phyloP scores from a whole-genome alignment of 257 asterid species.

The Parsonsia alboflavescens region DNA sequence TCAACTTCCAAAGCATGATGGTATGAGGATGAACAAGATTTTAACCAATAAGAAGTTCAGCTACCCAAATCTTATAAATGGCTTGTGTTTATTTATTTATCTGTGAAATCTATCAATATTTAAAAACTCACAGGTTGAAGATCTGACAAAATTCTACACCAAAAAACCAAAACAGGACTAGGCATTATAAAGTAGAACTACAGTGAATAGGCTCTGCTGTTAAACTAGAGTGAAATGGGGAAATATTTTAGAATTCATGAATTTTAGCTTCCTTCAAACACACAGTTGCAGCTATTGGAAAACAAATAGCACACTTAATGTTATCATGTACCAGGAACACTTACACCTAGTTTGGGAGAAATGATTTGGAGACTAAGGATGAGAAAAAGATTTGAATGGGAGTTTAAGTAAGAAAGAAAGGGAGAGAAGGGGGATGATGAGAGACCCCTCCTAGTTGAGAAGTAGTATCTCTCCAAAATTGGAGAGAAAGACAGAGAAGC shows the following conservation, averaged over 20 bases:
- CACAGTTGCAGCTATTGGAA: neutral
- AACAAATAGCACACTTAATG: neutral
- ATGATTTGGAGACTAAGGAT: too few relatives aligned
- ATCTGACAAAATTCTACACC: conserved; percentile 1
- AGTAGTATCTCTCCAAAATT: too few relatives aligned
- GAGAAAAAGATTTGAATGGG: too few relatives aligned
- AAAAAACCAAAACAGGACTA: neutral
- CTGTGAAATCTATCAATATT: neutral
- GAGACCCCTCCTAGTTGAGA: too few relatives aligned
- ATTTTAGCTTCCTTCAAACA: neutral
- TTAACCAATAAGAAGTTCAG: neutral
- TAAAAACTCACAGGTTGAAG: neutral
- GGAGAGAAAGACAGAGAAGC: too few relatives aligned
- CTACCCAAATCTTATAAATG: neutral
- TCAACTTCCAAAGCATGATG: neutral
- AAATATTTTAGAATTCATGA: neutral
- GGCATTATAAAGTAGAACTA: neutral
- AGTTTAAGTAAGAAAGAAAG: too few relatives aligned
- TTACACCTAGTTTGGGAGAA: too few relatives aligned
- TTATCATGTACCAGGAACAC: too few relatives aligned
- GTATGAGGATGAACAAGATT: neutral
- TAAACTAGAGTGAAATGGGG: neutral
- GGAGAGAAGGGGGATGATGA: too few relatives aligned
- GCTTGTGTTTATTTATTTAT: neutral
- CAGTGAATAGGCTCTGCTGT: neutral